Base-by-base conservation (phyloP, 2,329 filamentous ascomycete species). In the Amauroascus niger region DNA sequence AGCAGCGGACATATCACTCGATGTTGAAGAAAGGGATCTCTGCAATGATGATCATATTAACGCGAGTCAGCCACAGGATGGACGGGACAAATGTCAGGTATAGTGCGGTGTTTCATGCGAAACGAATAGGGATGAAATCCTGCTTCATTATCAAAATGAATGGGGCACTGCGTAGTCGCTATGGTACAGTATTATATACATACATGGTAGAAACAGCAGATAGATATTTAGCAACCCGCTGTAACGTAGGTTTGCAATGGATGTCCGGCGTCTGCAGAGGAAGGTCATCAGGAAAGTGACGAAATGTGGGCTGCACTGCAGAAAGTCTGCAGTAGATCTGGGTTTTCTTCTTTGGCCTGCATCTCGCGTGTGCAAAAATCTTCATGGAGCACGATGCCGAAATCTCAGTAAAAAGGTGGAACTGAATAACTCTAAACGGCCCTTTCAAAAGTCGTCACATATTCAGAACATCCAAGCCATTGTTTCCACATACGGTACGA, bases 111-210 rank as follows among this genome's bases (percentile, higher is more conserved):
- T 1, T 39, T 20, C 16, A 3, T 18, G n/a, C 35, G 13, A 39
- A 4, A 2, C 1, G 35, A 13, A 18, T 16, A 18, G 16, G 20
- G 9, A 18, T 40, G 16, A 40, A n/a, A n/a, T 41, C 39, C 39
- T 41, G 39, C 39, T 41, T 41, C 20, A 41, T 41, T 24, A 41
- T 41, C 39, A 41, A 41, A 24, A 18, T 32, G 20, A 46, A 32
- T 33, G 20, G 18, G n/a, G n/a, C n/a, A 13, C 4, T 18, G 33
- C 4, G n/a, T 9, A 45, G 20, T 5, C 14, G 28, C 26, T 46
- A 46, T 46, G 43, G 26, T 46, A 46, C 43, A 46, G 28, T 46
- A 46, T 46, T 2, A 32, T 45, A 45, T 41, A 41, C 39, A 41
- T 41, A 41, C 20, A 41, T 13, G 39, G 39, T 13, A n/a, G 6